Evolutionary conservation across 2,329 filamentous ascomycete species (phyloP), one percentile per base, ranked within the genome.

Genomic region (Geoglossum cookeanum): DNA sequence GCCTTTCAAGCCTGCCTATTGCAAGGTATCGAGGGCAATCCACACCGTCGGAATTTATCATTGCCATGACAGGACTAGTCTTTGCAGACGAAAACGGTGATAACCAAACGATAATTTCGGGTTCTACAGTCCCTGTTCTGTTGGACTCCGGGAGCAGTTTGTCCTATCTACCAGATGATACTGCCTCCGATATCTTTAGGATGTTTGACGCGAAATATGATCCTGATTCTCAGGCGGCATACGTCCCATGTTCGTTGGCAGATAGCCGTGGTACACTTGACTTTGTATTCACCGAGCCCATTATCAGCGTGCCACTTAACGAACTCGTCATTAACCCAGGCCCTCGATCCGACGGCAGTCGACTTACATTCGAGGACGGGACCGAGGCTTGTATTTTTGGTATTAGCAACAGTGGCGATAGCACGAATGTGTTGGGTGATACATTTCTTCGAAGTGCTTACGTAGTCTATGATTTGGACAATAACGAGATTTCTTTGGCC

Each of bases 91-190:
- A 60, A 9, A 57, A 59, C 9, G 61, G 59, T 3, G 58, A 60
- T 9, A 75, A 71, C 15, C 66, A 66, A 51, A 65, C 64, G 1
- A 65, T 68, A 1, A 67, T 82, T 47, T 63, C 68, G 11, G 65
- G 75, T 61, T 70, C 76, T 63, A 75, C 79, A 3, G 70, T 83
- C 1, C 78, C 78, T 11, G 83, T 84, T 1, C 74, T 87, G 1
- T 77, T 89, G 33, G 85, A 89, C 70, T 82, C 83, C 0, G 84
- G 84, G 55, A 82, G 80, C 17, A 80, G 78, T 13, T 73, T 86
- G 13, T 80, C 78, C 1, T 85, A 84, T 64, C 77, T 88, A 1
- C 84, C 84, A 30, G 68, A 82, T 59, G 57, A 63, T 9, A 62
- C 73, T 49, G 64, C 65, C 8, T 63, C 74, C 53, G 68, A 73